phyloP scores from a whole-genome alignment of 2,329 filamentous ascomycete species.

The Ramularia collo-cygni region DNA sequence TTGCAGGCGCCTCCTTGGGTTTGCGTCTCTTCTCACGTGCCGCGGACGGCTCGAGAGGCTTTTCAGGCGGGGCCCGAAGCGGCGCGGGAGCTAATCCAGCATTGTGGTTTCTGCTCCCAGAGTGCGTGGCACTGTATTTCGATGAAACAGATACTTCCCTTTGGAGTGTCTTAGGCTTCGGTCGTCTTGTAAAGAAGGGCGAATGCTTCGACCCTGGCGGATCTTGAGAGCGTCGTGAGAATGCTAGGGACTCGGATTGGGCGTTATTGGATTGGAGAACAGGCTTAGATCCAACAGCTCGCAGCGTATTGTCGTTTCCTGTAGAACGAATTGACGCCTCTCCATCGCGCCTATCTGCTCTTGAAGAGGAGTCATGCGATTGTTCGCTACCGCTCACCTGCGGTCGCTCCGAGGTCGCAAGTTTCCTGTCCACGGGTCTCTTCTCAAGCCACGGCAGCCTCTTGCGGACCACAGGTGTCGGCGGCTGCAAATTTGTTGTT shows the following conservation, averaged over 20 bases:
- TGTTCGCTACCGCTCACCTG: no score
- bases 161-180: background rate
- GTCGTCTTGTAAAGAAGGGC: slow-evolving; percentile 2
- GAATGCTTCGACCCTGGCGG: slow-evolving; percentile 4
- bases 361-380: no score
- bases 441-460: slow-evolving; percentile 19
- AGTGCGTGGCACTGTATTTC: slow-evolving; percentile 21
- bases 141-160: slow-evolving; percentile 17
- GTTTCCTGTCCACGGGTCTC: background rate
- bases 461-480: slow-evolving; percentile 11
- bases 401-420: no score
- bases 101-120: slow-evolving; percentile 4
- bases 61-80: no score
- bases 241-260: slow-evolving; percentile 2
- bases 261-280: slow-evolving; percentile 5
- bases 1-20: no score
- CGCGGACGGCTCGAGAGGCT: no score
- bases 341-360: no score
- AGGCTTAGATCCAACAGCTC: slow-evolving; percentile 19
- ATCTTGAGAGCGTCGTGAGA: slow-evolving; percentile 9
- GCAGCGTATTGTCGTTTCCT: slow-evolving; percentile 13
- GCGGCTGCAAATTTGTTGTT: slow-evolving; percentile 1
- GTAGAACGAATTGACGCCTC: no score
- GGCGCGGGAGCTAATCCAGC: background rate
- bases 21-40: no score